A percentile compares a stretch with the other conserved stretches of the same genome.
Evolutionary conservation across 75 land plant genomes (phyloP).

Genomic region (Cunninghamia lanceolata): DNA sequence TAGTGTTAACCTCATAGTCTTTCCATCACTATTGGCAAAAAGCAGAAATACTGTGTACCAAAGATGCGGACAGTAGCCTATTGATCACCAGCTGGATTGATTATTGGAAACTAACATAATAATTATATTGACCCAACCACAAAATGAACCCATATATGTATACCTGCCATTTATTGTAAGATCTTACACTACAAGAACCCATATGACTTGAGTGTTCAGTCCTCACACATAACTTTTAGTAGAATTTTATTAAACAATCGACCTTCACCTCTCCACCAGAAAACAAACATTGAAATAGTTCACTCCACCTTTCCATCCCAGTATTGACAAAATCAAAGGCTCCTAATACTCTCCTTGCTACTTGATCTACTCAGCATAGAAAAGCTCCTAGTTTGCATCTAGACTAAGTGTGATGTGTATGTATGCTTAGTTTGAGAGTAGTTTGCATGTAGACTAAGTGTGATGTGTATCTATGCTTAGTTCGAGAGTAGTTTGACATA

Average conservation of each 20-base stretch:
- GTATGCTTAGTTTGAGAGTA: too few relatives aligned
- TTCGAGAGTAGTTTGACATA: too few relatives aligned
- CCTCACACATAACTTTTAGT: background rate
- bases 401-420: too few relatives aligned
- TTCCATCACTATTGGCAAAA: background rate
- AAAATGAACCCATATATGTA: background rate
- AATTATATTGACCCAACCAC: background rate
- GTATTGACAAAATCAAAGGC: background rate
- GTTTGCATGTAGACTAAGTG: too few relatives aligned
- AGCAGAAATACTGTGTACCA: background rate
- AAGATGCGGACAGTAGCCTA: background rate
- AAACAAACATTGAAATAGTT: background rate
- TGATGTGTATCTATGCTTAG: too few relatives aligned
- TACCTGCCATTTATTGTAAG: background rate
- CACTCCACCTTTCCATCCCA: background rate
- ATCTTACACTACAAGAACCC: background rate
- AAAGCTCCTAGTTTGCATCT: too few relatives aligned
- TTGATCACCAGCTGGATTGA: slow-evolving; percentile 5
- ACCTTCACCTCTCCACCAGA: background rate
- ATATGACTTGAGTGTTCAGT: background rate
- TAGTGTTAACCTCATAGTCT: background rate
- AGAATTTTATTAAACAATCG: background rate
- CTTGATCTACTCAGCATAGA: background rate
- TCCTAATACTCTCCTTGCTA: background rate
- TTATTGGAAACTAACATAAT: background rate